Evolutionary conservation across 148 eudicot species (phyloP), one percentile per base, ranked within the genome.

Genomic region (Chenopodium formosanum): DNA sequence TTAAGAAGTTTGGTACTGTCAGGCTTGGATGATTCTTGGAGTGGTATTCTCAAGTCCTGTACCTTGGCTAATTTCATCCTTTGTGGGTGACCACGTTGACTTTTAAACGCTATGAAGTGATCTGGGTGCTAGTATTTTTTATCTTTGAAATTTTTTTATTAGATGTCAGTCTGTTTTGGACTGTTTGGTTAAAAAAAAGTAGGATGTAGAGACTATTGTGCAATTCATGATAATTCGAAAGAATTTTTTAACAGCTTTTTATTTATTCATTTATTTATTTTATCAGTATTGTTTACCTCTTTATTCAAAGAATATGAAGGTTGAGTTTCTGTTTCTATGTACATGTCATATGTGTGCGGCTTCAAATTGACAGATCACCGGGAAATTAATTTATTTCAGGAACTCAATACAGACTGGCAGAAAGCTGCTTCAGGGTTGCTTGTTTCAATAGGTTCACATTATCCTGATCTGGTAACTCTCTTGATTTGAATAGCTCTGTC

Each of bases 341-440:
- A 34, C 74, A 37, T 70, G 23, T 66, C 74, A 52, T 34, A 29
- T 46, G 17, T 63, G 62, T 47, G 12, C 65, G 11, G 48, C 74
- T 20, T 27, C 32, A 17, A 73, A 64, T 64, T 64, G 67, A 77
- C 11, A 10, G 12, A 46, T 73, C 16, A 32, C 40, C 23, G 77
- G 48, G 46, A 27, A 10, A 71, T 85, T 63, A 19, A 68, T 75
- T 79, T 67, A 4, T 47, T 85, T 76, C 77, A 95, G 99, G 99
- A 95, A 88, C 76, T 95, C 52, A 89, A 91, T 88, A 85, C 95
- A 83, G 99, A 92, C 76, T 95, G 99, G 99, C 99, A 95, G 88
- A 95, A 89, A 84, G 93, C 98, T 85, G 99, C 99, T 32, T 85
- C 97, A 25, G 86, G 85, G 80, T 83, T 94, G 82, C 98, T 95